These are phyloP conservation scores for Lipomyces japonicus DNA, from an alignment of 805 yeast genomes.

Conservation along the genomic window DNA sequence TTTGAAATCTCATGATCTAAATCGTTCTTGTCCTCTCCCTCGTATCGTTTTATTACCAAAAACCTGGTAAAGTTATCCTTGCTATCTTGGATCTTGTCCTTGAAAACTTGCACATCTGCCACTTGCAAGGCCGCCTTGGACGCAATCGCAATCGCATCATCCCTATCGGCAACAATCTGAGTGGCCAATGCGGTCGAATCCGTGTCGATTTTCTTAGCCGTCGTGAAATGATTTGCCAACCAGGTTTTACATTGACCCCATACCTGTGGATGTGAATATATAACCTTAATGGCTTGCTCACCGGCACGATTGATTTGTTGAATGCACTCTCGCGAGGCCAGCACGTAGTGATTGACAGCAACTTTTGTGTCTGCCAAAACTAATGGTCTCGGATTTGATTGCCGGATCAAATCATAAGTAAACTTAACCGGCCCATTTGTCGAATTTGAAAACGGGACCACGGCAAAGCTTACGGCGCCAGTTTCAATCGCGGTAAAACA, in stretches of 20 bases:
- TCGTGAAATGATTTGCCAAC: slow-evolving; percentile 39
- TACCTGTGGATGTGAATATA: slow-evolving; percentile 95
- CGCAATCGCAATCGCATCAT: slow-evolving; percentile 64
- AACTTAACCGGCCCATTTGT: slow-evolving; percentile 90
- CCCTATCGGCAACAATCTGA: slow-evolving; percentile 48
- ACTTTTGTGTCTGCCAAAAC: slow-evolving; percentile 80
- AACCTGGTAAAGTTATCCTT: slow-evolving; percentile 82
- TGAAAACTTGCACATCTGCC: slow-evolving; percentile 54
- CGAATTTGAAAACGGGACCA: slow-evolving; percentile 90
- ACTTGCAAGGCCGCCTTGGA: slow-evolving; percentile 62
- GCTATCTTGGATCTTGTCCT: slow-evolving; percentile 63
- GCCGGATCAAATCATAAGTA: slow-evolving; percentile 77
- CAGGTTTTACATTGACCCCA: slow-evolving; percentile 87
- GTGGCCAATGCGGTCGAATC: slow-evolving; percentile 87
- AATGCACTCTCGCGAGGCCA: slow-evolving; percentile 37
- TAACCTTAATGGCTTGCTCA: slow-evolving; percentile 44
- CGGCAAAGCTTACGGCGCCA: slow-evolving; percentile 58
- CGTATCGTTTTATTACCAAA: slow-evolving; percentile 42
- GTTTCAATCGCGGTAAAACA: slow-evolving; percentile 58
- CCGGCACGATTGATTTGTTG: slow-evolving; percentile 3
- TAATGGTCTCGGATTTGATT: slow-evolving; percentile 47
- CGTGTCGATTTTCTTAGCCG: slow-evolving; percentile 56
- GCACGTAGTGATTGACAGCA: slow-evolving; percentile 71
- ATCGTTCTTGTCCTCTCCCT: slow-evolving; percentile 6
- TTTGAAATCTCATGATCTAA: slow-evolving; percentile 6